Evolutionary conservation across 768 basidiomycete genomes (phyloP), one percentile per base, ranked within the genome.

Genomic region (Coprinopsis strossmayeri): DNA sequence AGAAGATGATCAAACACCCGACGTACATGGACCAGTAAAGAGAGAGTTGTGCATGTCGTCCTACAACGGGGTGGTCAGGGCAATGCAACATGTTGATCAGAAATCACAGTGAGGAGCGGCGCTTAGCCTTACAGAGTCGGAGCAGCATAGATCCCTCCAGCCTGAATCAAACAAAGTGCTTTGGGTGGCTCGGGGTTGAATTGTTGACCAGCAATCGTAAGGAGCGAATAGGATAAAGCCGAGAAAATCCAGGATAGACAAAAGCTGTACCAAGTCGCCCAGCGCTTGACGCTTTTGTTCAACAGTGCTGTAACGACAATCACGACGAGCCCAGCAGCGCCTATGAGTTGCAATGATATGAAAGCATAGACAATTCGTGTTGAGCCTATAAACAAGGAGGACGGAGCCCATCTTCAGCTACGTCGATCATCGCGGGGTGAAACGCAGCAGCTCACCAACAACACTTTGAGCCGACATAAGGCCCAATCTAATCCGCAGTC

Each of bases 251-350:
- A 68, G 18, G 60, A 59, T 3, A 47, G 34, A 24, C 56, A 54
- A 49, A 68, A 67, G 46, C 59, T 62, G 48, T 64, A 65, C 64
- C 63, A 68, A 1, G 64, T 65, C n/a, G 61, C 48, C 49, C 60
- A 60, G 40, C 64, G 60, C 32, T 63, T 63, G 45, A 68, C 58
- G 10, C 41, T 45, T n/a, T 44, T 59, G 20, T 60, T 59, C 15
- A 56, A 27, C 12, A 56, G 15, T 0, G 65, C 64, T 10, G 66
- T 68, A 34, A 62, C 40, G 25, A 63, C 30, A 35, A 65, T 53
- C 35, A 64, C 28, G 20, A 56, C 38, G 34, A 65, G 40, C 5
- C 61, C 60, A 3, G 54, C 45, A 26, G 49, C 59, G 17, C 62
- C 63, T 9, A 54, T 51, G 39, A 66, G 55, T 30, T 65, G 64